Percentiles rank a stretch among this genome's conserved stretches.
phyloP scores from a whole-genome alignment of 176 grass and related monocot species.

The Musa itinerans region DNA sequence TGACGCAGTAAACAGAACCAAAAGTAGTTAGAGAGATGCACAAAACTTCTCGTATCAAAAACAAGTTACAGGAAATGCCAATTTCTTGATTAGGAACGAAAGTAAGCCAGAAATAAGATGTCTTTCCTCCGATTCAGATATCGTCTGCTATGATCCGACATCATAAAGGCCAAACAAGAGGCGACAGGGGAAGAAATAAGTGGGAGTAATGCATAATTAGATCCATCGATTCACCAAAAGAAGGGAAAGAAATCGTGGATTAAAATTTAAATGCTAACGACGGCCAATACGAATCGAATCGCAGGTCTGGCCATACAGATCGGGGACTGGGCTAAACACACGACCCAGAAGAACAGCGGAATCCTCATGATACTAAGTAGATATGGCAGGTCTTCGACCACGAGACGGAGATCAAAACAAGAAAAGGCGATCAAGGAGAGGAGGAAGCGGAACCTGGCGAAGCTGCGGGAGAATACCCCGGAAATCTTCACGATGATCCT shows the following conservation, averaged over 20 bases:
- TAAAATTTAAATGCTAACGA: neutral
- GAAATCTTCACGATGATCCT: neutral
- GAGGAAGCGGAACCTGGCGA: neutral
- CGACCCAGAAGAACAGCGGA: no score
- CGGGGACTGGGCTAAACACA: no score
- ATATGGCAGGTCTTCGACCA: neutral
- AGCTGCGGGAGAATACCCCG: neutral
- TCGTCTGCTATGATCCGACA: neutral
- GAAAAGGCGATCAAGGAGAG: neutral
- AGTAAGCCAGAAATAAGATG: no score
- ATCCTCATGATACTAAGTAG: neutral
- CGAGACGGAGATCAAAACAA: neutral
- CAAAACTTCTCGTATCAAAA: neutral
- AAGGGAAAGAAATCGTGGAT: no score
- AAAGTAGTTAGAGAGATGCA: neutral
- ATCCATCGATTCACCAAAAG: neutral
- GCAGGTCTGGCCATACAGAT: neutral
- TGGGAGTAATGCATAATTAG: neutral
- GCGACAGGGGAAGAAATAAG: neutral
- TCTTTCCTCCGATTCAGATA: neutral
- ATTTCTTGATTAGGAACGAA: neutral
- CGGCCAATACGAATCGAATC: neutral
- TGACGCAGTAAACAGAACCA: neutral
- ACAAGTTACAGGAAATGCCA: neutral
- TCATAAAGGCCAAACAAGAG: neutral